Conservation (phyloP, 1,139 yeast genomes). For the Casaregolazyma suthepensis region DNA sequence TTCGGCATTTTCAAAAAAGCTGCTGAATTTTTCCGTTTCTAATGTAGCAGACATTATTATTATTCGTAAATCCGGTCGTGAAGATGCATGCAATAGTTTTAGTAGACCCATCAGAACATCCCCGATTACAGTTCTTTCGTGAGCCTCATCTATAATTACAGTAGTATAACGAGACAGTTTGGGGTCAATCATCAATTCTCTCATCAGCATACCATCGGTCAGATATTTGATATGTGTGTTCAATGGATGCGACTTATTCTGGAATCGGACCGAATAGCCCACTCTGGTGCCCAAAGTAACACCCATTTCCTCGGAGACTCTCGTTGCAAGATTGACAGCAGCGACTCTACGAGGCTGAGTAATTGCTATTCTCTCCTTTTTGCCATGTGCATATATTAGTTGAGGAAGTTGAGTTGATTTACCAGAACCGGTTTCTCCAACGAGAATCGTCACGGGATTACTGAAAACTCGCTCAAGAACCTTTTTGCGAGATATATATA, state of each 20-base stretch:
- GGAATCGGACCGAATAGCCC: conserved; percentile 94
- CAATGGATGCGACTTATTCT: conserved; percentile 43
- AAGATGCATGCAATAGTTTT: conserved; percentile 44
- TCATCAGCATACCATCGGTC: conserved; percentile 94
- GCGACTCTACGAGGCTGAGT: conserved; percentile 99
- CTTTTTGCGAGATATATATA: conserved; percentile 62
- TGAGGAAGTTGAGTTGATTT: conserved; percentile 95
- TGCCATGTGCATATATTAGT: conserved; percentile 40
- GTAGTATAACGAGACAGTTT: conserved; percentile 60
- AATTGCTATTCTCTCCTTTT: conserved; percentile 63
- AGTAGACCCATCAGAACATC: conserved; percentile 86
- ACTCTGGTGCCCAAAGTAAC: conserved; percentile 60
- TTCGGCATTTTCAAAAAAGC: conserved; percentile 72
- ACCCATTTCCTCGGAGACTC: conserved; percentile 89
- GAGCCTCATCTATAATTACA: conserved; percentile 93
- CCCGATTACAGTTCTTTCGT: conserved; percentile 88
- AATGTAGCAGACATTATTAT: conserved; percentile 92
- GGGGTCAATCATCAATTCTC: conserved; percentile 81
- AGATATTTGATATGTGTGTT: conserved; percentile 71
- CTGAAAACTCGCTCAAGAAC: conserved; percentile 49
- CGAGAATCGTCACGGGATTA: conserved; percentile 68
- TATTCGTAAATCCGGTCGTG: conserved; percentile 41
- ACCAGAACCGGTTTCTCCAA: conserved; percentile 98
- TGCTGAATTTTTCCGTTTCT: conserved; percentile 83
- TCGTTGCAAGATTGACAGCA: conserved; percentile 85